Percentiles rank a stretch among this genome's conserved stretches.
Evolutionary conservation across 441 rosid species (phyloP).

Genomic region (Aquilaria agallochum): DNA sequence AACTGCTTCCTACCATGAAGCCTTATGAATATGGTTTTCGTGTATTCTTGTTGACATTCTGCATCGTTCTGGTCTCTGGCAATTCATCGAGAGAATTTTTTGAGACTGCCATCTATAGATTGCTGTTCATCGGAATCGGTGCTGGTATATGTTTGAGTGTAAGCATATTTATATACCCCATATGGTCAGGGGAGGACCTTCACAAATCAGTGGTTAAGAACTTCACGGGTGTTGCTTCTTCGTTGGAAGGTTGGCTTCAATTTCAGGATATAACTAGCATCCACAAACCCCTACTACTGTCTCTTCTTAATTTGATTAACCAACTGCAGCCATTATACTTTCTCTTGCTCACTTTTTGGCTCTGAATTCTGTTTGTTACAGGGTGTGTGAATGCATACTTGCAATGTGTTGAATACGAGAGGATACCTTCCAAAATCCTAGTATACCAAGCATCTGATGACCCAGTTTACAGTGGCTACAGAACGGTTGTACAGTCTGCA

Average conservation of each 20-base stretch:
- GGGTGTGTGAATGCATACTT: slow-evolving; percentile 65
- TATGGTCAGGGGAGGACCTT: slow-evolving; percentile 90
- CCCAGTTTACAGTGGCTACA: slow-evolving; percentile 77
- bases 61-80: slow-evolving; percentile 81
- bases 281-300: background rate
- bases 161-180: slow-evolving; percentile 64
- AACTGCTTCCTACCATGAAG: slow-evolving; percentile 70
- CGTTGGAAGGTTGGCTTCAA: slow-evolving; percentile 60
- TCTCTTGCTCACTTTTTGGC: background rate
- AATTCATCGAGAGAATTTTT: slow-evolving; percentile 41
- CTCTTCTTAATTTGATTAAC: background rate
- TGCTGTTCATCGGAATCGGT: slow-evolving; percentile 59
- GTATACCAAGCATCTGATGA: slow-evolving; percentile 87
- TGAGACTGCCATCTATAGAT: slow-evolving; percentile 53
- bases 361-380: slow-evolving; percentile 6
- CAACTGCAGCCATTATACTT: slow-evolving; percentile 7
- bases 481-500: slow-evolving; percentile 82
- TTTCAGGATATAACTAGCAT: background rate
- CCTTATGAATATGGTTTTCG: slow-evolving; percentile 78
- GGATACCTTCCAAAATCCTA: slow-evolving; percentile 80
- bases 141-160: slow-evolving; percentile 62
- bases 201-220: slow-evolving; percentile 82
- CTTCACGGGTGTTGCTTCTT: slow-evolving; percentile 68
- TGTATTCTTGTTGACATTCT: slow-evolving; percentile 76
- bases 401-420: slow-evolving; percentile 68